These are phyloP conservation scores for Metschnikowia picachoensis DNA, from an alignment of 805 yeast species.

Conservation along the genomic window DNA sequence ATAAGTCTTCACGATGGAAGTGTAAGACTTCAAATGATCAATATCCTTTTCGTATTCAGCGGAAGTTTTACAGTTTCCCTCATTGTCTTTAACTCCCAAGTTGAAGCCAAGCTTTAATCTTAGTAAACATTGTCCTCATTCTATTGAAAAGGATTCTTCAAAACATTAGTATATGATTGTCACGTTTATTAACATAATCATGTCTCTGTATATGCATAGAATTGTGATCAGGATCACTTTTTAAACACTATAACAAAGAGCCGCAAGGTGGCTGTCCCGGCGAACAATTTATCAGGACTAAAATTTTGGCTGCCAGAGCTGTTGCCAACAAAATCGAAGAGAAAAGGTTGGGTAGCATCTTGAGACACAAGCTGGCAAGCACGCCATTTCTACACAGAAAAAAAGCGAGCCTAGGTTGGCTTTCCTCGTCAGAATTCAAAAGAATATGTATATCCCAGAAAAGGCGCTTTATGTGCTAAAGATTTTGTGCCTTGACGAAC, in stretches of 20 bases:
- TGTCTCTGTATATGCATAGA: no score
- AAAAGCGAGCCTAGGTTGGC: conserved; percentile 40
- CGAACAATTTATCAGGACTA: conserved; percentile 67
- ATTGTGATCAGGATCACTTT: no score
- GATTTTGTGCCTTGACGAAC: conserved; percentile 56
- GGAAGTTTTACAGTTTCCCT: conserved; percentile 72
- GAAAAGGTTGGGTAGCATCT: conserved; percentile 62
- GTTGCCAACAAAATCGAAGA: conserved; percentile 63
- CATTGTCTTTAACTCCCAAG: conserved; percentile 75
- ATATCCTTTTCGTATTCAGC: conserved; percentile 70
- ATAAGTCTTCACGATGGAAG: conserved; percentile 74
- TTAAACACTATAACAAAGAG: no score
- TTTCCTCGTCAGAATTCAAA: conserved; percentile 62
- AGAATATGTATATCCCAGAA: conserved; percentile 60
- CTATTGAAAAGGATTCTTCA: no score
- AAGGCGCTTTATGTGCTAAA: conserved; percentile 57
- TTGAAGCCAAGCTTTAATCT: conserved; percentile 42
- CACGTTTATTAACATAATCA: no score
- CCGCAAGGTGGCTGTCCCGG: conserved; percentile 36
- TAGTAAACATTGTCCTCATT: conserved; percentile 6
- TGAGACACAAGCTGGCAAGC: conserved; percentile 43
- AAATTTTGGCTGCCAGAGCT: conserved; percentile 63
- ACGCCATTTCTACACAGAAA: conserved; percentile 11
- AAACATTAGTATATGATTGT: no score
- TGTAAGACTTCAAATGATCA: conserved; percentile 50